Percentiles rank a stretch among this genome's conserved stretches.
These are phyloP conservation scores for Beauveria caledonica DNA, from an alignment of 2,329 filamentous ascomycete genomes.

Conservation along the genomic window DNA sequence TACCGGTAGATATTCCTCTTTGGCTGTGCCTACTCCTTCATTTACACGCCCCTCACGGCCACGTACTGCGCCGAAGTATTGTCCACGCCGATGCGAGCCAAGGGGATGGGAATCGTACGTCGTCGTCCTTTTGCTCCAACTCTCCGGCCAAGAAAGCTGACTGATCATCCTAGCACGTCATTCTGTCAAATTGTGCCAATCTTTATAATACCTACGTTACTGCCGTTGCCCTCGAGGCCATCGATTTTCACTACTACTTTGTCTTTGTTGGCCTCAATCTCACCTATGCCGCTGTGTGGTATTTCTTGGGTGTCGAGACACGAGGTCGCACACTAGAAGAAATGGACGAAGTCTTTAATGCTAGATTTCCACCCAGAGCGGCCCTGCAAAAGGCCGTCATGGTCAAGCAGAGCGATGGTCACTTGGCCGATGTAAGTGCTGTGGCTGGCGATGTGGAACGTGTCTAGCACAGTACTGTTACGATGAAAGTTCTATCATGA, in stretches of 20 bases:
- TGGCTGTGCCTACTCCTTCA: constrained; percentile 42
- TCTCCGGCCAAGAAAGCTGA: too few species aligned
- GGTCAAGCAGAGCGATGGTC: constrained; percentile 18
- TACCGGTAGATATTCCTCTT: constrained; percentile 38
- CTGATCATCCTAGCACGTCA: constrained; percentile 12
- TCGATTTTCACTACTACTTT: constrained; percentile 25
- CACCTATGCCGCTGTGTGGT: constrained; percentile 22
- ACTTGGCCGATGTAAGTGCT: constrained; percentile 13
- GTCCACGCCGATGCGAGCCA: constrained; percentile 25
- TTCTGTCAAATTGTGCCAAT: constrained; percentile 24
- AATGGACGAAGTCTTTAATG: constrained; percentile 33
- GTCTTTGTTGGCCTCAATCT: constrained; percentile 25
- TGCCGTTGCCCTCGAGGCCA: constrained; percentile 22
- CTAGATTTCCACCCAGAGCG: constrained; percentile 28
- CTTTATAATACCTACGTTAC: constrained; percentile 26
- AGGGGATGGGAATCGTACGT: constrained; percentile 27
- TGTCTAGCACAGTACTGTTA: neutral
- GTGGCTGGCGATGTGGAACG: constrained; percentile 3
- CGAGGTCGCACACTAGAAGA: constrained; percentile 33
- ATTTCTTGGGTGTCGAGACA: constrained; percentile 23
- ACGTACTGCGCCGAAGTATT: constrained; percentile 29
- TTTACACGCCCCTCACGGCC: constrained; percentile 38
- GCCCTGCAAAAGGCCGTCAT: constrained; percentile 26
- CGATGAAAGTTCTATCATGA: too few species aligned
- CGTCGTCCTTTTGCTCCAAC: too few species aligned